Evolutionary conservation across 306 rosid genomes (phyloP), one percentile per base, ranked within the genome.

Genomic region (Clitoria ternatea): DNA sequence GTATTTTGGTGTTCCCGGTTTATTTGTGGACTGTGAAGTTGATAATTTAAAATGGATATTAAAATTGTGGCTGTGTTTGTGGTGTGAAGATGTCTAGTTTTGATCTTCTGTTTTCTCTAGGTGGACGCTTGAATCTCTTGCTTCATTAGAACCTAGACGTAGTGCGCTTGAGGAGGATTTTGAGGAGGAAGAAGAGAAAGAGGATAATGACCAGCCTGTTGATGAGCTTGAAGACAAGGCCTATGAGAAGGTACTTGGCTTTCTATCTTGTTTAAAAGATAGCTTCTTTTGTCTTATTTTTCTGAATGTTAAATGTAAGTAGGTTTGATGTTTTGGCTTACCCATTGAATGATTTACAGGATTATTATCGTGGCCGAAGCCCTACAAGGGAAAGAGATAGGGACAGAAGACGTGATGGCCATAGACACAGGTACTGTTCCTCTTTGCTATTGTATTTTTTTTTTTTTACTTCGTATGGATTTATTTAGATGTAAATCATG

Each of bases 151-250:
- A 70, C 89, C 81, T 47, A 86, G 99, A 68, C 86, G 86, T 69
- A 95, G 99, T 74, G 99, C 96, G 10, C 83, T 95, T 76, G 99
- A 95, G 70, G 99, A 91, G 40, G 99, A 95, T 81, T 95, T 91
- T 80, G 99, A 95, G 84, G 99, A 95, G 83, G 97, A 94, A 75
- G 98, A 94, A 76, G 99, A 94, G 77, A 95, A 89, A 74, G 99
- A 91, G 76, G 99, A 95, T 57, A 85, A 78, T 57, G 96, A 87
- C 27, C 90, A 88, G 43, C 89, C 88, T 77, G 87, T 37, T 74
- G 97, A 87, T 32, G 87, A 75, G 56, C 8, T 83, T 12, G 96
- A 89, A 66, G 96, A 89, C 73, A 95, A 77, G 40, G 75, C 66
- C 52, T 83, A 85, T 39, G 99, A 86, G 42, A 89, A 89, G 90